Percentiles rank a stretch among this genome's conserved stretches.
Conservation (phyloP, 23 red algal genomes). For the Cyanidiococcus yangmingshanensis region DNA sequence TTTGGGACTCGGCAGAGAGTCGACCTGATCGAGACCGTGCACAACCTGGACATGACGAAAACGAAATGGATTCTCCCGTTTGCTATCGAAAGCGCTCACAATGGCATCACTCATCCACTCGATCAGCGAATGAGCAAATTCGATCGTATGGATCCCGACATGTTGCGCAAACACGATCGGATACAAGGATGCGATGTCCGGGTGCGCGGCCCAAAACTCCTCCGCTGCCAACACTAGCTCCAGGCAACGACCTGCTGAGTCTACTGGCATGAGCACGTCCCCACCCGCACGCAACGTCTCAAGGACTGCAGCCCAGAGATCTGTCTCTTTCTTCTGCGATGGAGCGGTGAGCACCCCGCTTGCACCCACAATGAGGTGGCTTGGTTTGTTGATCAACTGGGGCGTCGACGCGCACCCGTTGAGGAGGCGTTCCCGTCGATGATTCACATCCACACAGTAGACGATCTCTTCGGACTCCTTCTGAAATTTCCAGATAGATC, state of each 20-base stretch:
- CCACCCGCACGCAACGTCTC: conserved; percentile 31
- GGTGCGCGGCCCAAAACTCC: conserved; percentile 48
- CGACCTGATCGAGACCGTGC: conserved; percentile 43
- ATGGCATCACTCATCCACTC: conserved; percentile 94
- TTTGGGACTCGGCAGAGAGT: conserved; percentile 52
- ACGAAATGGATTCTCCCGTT: conserved; percentile 75
- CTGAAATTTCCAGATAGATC: conserved; percentile 79
- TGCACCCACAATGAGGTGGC: conserved; percentile 67
- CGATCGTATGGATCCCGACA: conserved; percentile 72
- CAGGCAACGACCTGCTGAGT: conserved; percentile 81
- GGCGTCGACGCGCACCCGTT: conserved; percentile 52
- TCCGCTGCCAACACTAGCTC: conserved; percentile 74
- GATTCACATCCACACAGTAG: conserved; percentile 78
- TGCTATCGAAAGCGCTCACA: conserved; percentile 65
- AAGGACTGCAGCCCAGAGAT: conserved; percentile 19
- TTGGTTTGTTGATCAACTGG: conserved; percentile 48
- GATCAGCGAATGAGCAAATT: conserved; percentile 94
- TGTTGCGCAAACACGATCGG: conserved; percentile 62
- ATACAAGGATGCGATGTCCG: conserved; percentile 28
- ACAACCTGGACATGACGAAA: conserved; percentile 70
- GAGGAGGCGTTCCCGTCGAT: conserved; percentile 75
- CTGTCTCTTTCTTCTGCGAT: conserved; percentile 28
- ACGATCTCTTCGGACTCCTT: conserved; percentile 86
- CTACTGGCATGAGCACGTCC: conserved; percentile 83
- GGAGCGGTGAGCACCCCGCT: conserved; percentile 17